Evolutionary conservation across 2,329 filamentous ascomycete genomes (phyloP).

Genomic region (Grosmannia clavigera): DNA sequence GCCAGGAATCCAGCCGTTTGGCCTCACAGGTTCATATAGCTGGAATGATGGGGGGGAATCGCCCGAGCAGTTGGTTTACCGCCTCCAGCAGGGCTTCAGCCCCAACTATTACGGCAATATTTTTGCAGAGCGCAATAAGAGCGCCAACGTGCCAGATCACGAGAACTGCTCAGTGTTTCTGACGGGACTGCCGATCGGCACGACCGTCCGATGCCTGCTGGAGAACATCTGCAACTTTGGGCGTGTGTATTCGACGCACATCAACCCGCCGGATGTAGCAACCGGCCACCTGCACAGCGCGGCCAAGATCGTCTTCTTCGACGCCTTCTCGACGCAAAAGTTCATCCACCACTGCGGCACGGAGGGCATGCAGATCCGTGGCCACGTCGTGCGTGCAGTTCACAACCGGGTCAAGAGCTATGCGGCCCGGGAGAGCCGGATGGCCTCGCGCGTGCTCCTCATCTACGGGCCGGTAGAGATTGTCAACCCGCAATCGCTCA

Average conservation of each 20-base stretch:
- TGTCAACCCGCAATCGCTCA: constrained; percentile 29
- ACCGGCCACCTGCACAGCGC: constrained; percentile 25
- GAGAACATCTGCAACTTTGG: constrained; percentile 29
- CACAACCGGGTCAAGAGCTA: constrained; percentile 13
- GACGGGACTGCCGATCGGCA: constrained; percentile 33
- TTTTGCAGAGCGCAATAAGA: constrained; percentile 23
- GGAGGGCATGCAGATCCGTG: constrained; percentile 24
- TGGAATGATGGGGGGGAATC: background rate
- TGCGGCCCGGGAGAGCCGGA: constrained; percentile 12
- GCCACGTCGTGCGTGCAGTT: constrained; percentile 25
- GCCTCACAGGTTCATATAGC: background rate
- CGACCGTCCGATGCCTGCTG: constrained; percentile 10
- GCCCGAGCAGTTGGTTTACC: background rate
- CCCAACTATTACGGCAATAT: constrained; percentile 28
- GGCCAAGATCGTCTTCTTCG: constrained; percentile 38
- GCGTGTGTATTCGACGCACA: constrained; percentile 37
- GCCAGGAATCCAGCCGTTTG: background rate
- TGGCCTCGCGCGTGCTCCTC: constrained; percentile 33
- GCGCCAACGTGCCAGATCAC: constrained; percentile 24
- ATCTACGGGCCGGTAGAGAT: constrained; percentile 31
- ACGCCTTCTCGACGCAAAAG: constrained; percentile 10
- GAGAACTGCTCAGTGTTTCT: constrained; percentile 41
- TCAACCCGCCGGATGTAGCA: constrained; percentile 33
- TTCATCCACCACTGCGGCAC: background rate
- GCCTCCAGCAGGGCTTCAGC: constrained; percentile 16